Evolutionary conservation across 805 yeast species (phyloP).

Genomic region (Saturnispora sekii): DNA sequence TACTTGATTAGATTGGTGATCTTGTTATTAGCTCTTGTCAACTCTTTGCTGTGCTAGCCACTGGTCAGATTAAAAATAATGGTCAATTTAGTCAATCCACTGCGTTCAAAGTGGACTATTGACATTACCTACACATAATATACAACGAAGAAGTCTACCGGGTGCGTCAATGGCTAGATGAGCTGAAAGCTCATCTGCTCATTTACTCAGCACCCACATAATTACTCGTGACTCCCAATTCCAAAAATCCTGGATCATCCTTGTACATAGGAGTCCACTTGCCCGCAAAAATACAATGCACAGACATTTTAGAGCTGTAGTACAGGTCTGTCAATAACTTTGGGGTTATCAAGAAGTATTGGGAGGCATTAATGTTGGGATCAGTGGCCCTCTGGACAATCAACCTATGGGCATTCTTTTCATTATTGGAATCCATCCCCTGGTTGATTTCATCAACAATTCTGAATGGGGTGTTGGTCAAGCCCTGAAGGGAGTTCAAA

Average conservation of each 20-base stretch:
- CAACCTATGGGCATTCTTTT: constrained; percentile 72
- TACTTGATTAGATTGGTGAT: too few relatives aligned
- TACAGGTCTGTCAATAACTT: constrained; percentile 70
- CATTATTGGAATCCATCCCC: constrained; percentile 96
- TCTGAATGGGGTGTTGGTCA: constrained; percentile 82
- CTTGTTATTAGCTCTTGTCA: too few relatives aligned
- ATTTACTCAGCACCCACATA: constrained; percentile 10
- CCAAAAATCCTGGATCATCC: constrained; percentile 18
- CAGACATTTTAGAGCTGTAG: constrained; percentile 70
- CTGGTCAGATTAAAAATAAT: too few relatives aligned
- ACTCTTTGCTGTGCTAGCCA: too few relatives aligned
- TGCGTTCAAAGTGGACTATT: too few relatives aligned
- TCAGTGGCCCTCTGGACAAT: constrained; percentile 77
- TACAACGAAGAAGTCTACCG: too few relatives aligned
- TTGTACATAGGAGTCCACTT: constrained; percentile 21
- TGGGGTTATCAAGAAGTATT: constrained; percentile 89
- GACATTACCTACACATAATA: too few relatives aligned
- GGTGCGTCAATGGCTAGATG: background rate
- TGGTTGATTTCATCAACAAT: constrained; percentile 97
- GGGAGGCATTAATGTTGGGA: constrained; percentile 36
- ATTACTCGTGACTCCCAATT: constrained; percentile 24
- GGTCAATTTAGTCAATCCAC: too few relatives aligned
- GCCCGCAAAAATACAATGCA: constrained; percentile 73
- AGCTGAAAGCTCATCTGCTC: background rate
- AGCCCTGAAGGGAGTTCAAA: constrained; percentile 81